Evolutionary conservation across 2,329 filamentous ascomycete species (phyloP), one percentile per base, ranked within the genome.

Genomic region (Aspergillus caelatus): DNA sequence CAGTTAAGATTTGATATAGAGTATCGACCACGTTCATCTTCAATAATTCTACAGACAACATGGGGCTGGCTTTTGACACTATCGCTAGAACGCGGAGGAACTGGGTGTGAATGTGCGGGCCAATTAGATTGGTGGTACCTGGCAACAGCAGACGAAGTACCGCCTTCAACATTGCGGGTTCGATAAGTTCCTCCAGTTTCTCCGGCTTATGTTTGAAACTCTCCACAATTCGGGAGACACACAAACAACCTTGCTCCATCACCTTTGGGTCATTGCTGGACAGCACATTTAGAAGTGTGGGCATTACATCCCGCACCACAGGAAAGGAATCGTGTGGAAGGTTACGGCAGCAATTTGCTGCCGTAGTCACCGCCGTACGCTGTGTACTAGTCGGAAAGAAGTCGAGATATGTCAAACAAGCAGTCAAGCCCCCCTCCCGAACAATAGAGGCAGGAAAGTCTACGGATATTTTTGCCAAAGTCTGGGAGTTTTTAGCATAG

Each of bases 321-420:
- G 89, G 84, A 74, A 99, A 99, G 0, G 93, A 96, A 72, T 98
- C 95, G 71, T 94, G 91, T 1, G 94, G 92, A 21, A 99, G 95
- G 74, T 97, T 97, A 67, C 95, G 91, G 77, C 96, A 99, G 81
- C 95, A 99, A 75, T 99, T 99, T 61, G 95, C 96, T 11, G 96
- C 95, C 14, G 94, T 99, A 3, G 94, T 98, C 9, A 99, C 95
- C 8, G 95, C 95, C 16, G 94, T 97, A 68, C 95, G 88, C 79
- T 99, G 95, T 2, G 95, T 98, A 77, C 94, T 95, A 0, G 95
- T 99, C 19, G 94, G 91, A 73, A 99, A 99, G 80, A 99, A 99
- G 76, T 99, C 95, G 62, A 99, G 86, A 75, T 95, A 98, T 0
- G 92, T 96, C 68, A 99, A 82, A 74, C 95, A 99, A n/a, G 95